phyloP scores from a whole-genome alignment of 2,329 filamentous ascomycete species.

The Scedosporium dehoogii region DNA sequence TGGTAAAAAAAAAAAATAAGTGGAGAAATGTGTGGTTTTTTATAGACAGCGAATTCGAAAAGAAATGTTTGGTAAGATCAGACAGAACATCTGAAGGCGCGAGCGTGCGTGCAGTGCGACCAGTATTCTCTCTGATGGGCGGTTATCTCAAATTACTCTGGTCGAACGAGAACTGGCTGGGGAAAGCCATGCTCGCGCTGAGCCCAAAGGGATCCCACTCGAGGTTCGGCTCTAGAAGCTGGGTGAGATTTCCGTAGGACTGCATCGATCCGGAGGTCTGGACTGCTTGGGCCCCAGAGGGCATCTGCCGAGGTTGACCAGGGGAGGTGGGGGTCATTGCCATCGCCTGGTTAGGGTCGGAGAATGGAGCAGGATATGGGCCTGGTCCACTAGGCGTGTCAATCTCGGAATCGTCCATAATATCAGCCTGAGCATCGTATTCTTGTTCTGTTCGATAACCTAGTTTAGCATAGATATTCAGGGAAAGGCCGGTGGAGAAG shows the following conservation, averaged over 20 bases:
- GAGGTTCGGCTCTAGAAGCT: slow-evolving; percentile 65
- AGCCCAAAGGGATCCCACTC: slow-evolving; percentile 92
- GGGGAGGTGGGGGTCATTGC: slow-evolving; percentile 30
- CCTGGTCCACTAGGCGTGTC: slow-evolving; percentile 57
- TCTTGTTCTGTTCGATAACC: slow-evolving; percentile 66
- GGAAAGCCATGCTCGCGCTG: slow-evolving; percentile 91
- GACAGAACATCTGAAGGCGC: no score
- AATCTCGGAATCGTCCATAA: slow-evolving; percentile 74
- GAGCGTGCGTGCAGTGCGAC: not conserved
- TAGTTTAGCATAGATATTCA: not conserved
- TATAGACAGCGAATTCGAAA: not conserved
- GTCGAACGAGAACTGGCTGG: slow-evolving; percentile 69
- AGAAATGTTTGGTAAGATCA: not conserved
- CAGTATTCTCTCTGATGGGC: not conserved
- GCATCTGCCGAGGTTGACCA: slow-evolving; percentile 23
- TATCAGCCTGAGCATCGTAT: slow-evolving; percentile 82
- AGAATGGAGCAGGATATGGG: slow-evolving; percentile 51
- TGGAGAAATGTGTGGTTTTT: not conserved
- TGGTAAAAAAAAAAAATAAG: not conserved
- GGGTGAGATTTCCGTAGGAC: slow-evolving; percentile 54
- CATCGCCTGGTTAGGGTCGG: slow-evolving; percentile 33
- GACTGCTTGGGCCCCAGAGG: slow-evolving; percentile 26
- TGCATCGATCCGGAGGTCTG: slow-evolving; percentile 19
- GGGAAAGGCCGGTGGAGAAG: not conserved
- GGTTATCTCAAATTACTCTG: slow-evolving; percentile 42